Evolutionary conservation across 2,329 filamentous ascomycete species (phyloP).

Genomic region (Botryotinia narcissicola): DNA sequence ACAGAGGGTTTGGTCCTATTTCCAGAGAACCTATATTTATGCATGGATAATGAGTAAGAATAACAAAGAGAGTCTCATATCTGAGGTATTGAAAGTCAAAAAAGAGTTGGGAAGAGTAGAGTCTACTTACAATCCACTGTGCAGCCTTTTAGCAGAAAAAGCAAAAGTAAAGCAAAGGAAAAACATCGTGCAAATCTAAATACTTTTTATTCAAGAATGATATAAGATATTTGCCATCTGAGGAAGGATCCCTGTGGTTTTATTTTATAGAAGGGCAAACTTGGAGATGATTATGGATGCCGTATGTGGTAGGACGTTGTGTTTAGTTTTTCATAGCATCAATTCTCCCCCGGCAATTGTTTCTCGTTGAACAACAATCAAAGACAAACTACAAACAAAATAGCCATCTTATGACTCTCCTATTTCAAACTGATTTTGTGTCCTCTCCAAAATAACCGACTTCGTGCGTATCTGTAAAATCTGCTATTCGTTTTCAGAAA

Average conservation of each 20-base stretch:
- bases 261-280: not conserved
- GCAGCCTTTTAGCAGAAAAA: not conserved
- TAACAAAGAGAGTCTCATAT: not conserved
- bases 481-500: not conserved
- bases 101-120: not conserved
- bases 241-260: not conserved
- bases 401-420: not conserved
- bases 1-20: not conserved
- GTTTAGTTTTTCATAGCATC: not conserved
- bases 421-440: not conserved
- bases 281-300: not conserved
- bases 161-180: not conserved
- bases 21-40: not conserved
- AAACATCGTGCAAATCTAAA: not conserved
- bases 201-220: not conserved
- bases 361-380: not conserved
- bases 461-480: not conserved
- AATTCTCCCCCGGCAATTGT: not conserved
- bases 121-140: not conserved
- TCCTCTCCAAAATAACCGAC: rapidly evolving
- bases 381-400: not conserved
- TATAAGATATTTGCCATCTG: not conserved
- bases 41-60: not conserved
- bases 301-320: not conserved
- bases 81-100: not conserved